Evolutionary conservation across 139 green algal genomes (phyloP).

Genomic region (Pycnococcus provasolii): DNA sequence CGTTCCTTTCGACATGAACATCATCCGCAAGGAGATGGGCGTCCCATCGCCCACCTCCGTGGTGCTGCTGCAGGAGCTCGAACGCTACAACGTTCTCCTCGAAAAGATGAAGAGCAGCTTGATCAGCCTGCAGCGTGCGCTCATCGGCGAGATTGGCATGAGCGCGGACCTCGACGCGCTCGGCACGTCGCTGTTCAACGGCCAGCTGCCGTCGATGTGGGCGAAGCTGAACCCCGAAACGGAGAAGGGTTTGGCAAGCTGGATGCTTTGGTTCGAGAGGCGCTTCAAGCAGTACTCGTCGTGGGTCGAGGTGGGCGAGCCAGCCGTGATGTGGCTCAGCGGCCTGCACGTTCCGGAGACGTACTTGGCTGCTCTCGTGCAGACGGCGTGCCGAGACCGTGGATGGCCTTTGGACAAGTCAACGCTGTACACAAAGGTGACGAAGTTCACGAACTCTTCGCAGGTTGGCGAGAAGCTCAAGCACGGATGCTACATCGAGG

Average conservation of each 20-base stretch:
- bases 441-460: conserved; percentile 32
- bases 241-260: conserved; percentile 61
- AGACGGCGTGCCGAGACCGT: conserved; percentile 64
- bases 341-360: conserved; percentile 75
- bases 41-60: conserved; percentile 45
- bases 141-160: conserved; percentile 73
- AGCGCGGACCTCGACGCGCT: conserved; percentile 58
- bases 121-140: conserved; percentile 56
- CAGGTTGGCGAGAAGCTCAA: conserved; percentile 41
- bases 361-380: conserved; percentile 72
- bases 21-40: conserved; percentile 58
- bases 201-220: conserved; percentile 64
- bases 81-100: conserved; percentile 58
- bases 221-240: conserved; percentile 54
- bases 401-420: conserved; percentile 69
- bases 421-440: conserved; percentile 73
- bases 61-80: conserved; percentile 73
- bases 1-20: conserved; percentile 64
- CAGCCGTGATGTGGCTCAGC: conserved; percentile 68
- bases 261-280: conserved; percentile 69
- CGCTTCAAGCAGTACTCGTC: conserved; percentile 55
- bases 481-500: conserved; percentile 63
- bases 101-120: conserved; percentile 51
- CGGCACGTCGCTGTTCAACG: conserved; percentile 54
- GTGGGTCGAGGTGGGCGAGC: conserved; percentile 65